Percentiles rank a stretch among this genome's conserved stretches.
phyloP scores from a whole-genome alignment of 1,139 yeast genomes.

The Lodderomyces margitis region DNA sequence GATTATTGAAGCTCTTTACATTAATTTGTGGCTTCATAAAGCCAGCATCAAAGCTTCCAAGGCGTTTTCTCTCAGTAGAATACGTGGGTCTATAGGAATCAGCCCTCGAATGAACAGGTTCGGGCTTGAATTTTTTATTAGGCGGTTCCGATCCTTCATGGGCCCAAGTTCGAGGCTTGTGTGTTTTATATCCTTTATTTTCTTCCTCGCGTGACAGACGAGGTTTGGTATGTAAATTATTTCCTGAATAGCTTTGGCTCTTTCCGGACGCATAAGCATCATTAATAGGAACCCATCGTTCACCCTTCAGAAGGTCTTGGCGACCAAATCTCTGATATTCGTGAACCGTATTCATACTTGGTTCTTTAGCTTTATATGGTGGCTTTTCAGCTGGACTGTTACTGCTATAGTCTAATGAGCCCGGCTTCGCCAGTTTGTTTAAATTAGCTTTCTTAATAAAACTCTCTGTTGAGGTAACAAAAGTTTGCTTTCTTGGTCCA shows the following conservation, averaged over 20 bases:
- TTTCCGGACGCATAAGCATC: not conserved
- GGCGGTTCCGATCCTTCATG: constrained; percentile 1
- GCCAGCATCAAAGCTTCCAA: not conserved
- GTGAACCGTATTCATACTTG: too few relatives aligned
- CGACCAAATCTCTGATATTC: too few relatives aligned
- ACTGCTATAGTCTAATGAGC: too few relatives aligned
- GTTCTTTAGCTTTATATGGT: too few relatives aligned
- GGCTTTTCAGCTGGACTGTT: too few relatives aligned
- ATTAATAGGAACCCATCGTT: not conserved
- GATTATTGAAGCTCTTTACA: not conserved
- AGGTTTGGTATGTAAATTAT: not conserved
- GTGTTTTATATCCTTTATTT: not conserved
- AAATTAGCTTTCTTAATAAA: too few relatives aligned
- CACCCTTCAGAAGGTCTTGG: too few relatives aligned
- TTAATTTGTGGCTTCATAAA: not conserved
- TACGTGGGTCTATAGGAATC: not conserved
- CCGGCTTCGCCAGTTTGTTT: too few relatives aligned
- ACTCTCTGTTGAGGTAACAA: too few relatives aligned
- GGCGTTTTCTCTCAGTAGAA: not conserved
- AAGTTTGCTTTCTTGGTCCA: too few relatives aligned
- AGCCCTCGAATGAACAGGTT: not conserved
- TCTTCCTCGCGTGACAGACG: not conserved
- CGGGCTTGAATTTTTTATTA: not conserved
- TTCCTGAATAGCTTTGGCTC: not conserved
- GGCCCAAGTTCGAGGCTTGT: not conserved